Conservation (phyloP, 148 eudicot genomes). For the Diospyros lotus region DNA sequence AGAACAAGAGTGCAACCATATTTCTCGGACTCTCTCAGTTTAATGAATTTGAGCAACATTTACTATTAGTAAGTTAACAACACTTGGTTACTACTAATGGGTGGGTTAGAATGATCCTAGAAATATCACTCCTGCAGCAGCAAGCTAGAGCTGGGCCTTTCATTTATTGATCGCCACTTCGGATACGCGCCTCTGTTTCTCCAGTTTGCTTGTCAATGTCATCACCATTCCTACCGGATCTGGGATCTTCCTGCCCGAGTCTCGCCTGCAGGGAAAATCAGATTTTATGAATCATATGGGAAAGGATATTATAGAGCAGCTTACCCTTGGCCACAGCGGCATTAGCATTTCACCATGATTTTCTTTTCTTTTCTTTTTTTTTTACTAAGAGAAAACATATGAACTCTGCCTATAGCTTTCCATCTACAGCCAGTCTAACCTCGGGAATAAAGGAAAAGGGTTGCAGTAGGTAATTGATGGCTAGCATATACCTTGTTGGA, state of each 20-base stretch:
- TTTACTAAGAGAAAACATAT: neutral
- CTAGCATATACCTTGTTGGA: too few species aligned
- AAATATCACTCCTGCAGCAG: conserved; percentile 11
- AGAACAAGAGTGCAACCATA: too few species aligned
- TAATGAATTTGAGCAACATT: conserved; percentile 18
- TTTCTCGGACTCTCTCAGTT: neutral
- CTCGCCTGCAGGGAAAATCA: conserved; percentile 47
- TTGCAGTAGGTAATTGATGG: too few species aligned
- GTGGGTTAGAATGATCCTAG: conserved; percentile 35
- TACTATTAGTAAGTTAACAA: conserved; percentile 9
- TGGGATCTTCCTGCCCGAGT: conserved; percentile 54
- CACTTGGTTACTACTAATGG: conserved; percentile 15
- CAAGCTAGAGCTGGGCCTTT: neutral
- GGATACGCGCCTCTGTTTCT: conserved; percentile 26
- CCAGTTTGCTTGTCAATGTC: conserved; percentile 6
- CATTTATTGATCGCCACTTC: conserved; percentile 20
- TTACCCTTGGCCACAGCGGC: neutral
- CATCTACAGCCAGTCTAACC: too few species aligned
- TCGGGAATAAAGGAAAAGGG: too few species aligned
- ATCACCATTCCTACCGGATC: conserved; percentile 30
- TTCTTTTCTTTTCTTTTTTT: neutral
- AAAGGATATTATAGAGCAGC: neutral
- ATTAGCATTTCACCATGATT: neutral
- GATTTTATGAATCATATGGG: neutral
- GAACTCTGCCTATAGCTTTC: too few species aligned